Evolutionary conservation across 345 rosid genomes (phyloP), one percentile per base, ranked within the genome.

Genomic region (Cardamine chenopodiifolia): DNA sequence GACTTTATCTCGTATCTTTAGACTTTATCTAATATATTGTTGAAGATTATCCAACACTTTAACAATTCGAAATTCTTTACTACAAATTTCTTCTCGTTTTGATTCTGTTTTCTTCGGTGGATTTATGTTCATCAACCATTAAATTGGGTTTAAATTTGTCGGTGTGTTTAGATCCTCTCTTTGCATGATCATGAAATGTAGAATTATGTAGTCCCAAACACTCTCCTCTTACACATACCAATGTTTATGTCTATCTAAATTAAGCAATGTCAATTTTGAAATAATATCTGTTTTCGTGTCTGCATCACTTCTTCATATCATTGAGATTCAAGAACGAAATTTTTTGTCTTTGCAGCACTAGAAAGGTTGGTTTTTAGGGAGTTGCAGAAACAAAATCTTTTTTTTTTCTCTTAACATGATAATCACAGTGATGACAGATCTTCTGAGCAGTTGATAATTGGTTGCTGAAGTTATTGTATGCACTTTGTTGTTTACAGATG

Each of bases 401-500:
- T 32, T 14, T 34, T 1, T 40, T 28, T 9, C 49, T 37, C n/a
- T 5, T 14, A 22, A 14, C 32, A 12, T 39, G 32, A 59, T 59
- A n/a, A n/a, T 72, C 55, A 12, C 9, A 40, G 62, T 62, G 42
- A 52, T 42, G 55, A 29, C 9, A 53, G 42, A 39, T 17, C 73
- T 29, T 55, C 40, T 56, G 31, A 7, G 29, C 0, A 55, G 42
- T 54, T 28, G 10, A 29, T 40, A 11, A 19, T 54, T 44, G 44
- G 23, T 74, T 45, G 44, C 52, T 66, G 32, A 66, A 39, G 20
- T 69, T 3, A 45, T 19, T 55, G 45, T 7, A 6, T 32, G 18
- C 47, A 20, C 56, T 75, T 31, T 22, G 31, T 71, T 64, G 47
- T 6, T 76, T 45, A 50, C 70, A 47, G 71, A 84, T 89, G 89